A percentile compares a stretch with the other conserved stretches of the same genome.
Conservation (phyloP, 768 basidiomycete species). For the Pholiota microspora region DNA sequence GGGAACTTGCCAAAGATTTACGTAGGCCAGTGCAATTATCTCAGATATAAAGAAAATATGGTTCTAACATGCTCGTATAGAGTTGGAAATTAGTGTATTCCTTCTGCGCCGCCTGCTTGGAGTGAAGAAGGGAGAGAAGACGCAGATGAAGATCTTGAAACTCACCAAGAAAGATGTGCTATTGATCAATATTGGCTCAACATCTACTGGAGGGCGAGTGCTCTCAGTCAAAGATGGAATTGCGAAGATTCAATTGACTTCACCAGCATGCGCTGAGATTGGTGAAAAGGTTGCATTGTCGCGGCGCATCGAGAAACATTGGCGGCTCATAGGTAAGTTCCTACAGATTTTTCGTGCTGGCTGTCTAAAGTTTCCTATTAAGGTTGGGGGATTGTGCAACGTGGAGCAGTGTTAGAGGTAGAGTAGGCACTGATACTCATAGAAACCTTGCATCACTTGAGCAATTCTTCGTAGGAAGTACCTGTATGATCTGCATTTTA, state of each 20-base stretch:
- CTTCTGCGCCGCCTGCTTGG: conserved; percentile 93
- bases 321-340: conserved; percentile 89
- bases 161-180: conserved; percentile 88
- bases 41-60: not conserved
- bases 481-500: too few relatives aligned
- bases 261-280: conserved; percentile 93
- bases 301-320: conserved; percentile 95
- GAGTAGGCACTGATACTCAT: conserved; percentile 56
- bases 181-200: conserved; percentile 97
- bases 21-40: too few relatives aligned
- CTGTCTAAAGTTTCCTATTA: conserved; percentile 1
- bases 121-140: conserved; percentile 98
- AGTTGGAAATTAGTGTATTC: conserved; percentile 92
- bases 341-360: not conserved
- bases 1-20: conserved; percentile 94
- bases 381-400: conserved; percentile 80
- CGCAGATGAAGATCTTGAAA: conserved; percentile 94
- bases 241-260: conserved; percentile 91
- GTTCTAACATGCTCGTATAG: conserved; percentile 34
- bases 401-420: conserved; percentile 82
- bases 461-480: too few relatives aligned
- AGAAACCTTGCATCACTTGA: too few relatives aligned
- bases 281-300: conserved; percentile 97
- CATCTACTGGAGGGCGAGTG: conserved; percentile 95
- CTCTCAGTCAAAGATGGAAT: conserved; percentile 92